Percentiles rank a stretch among this genome's conserved stretches.
phyloP scores from a whole-genome alignment of 2,329 filamentous ascomycete species.

The Blumeriella jaapii region DNA sequence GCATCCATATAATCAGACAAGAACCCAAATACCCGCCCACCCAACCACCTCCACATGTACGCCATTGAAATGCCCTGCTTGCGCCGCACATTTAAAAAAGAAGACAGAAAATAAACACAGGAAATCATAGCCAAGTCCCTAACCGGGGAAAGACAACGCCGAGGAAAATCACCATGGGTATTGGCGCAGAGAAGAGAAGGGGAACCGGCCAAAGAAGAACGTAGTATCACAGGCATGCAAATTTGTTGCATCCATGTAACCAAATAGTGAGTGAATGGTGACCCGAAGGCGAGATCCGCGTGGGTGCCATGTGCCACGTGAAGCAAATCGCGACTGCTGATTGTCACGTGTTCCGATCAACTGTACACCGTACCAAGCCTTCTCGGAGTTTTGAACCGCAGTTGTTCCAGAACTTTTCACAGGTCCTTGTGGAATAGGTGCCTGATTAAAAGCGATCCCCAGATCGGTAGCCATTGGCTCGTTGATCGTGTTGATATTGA shows the following conservation, averaged over 20 bases:
- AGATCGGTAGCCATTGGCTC: constrained; percentile 15
- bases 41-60: too few relatives aligned
- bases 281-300: neutral
- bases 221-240: constrained; percentile 1
- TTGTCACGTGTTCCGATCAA: constrained; percentile 3
- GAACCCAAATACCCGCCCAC: too few relatives aligned
- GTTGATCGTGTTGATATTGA: constrained; percentile 36
- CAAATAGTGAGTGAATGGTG: too few relatives aligned
- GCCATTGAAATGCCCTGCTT: too few relatives aligned
- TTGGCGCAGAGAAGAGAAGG: constrained; percentile 3
- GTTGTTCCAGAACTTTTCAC: too few relatives aligned
- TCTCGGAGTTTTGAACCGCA: too few relatives aligned
- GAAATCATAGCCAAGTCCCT: too few relatives aligned
- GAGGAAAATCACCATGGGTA: constrained; percentile 8
- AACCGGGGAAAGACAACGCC: neutral
- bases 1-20: too few relatives aligned
- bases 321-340: neutral
- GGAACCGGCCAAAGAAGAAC: constrained; percentile 1
- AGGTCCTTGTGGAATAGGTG: too few relatives aligned
- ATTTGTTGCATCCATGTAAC: too few relatives aligned
- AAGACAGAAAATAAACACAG: constrained; percentile 3
- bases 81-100: constrained; percentile 1
- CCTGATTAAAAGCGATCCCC: constrained; percentile 7
- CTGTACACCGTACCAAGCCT: too few relatives aligned
- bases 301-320: constrained; percentile 1